Evolutionary conservation across 805 yeast species (phyloP), one percentile per base, ranked within the genome.

Genomic region (Phaffomyces opuntiae): DNA sequence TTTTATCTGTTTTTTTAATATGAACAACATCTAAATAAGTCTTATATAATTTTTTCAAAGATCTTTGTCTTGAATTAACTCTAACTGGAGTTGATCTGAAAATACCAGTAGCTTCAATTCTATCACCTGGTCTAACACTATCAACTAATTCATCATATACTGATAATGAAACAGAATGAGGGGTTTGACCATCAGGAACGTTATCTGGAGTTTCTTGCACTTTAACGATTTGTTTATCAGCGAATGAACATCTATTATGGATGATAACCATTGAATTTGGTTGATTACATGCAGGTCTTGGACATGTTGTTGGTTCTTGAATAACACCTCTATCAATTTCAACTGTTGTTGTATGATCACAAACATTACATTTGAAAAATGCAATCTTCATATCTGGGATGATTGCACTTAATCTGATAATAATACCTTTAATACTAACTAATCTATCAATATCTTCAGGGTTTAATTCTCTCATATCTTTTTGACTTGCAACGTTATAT

Each of bases 341-440:
- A 16, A 90, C 95, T 0, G 85, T 86, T 39, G 83, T 77, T 0
- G 96, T 86, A 65, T 93, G 98, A 53, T 86, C 91, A 68, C 99
- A 93, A 19, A 93, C 95, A 49, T 80, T 84, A 68, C 99, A 93
- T 67, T 82, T 86, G 77, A 93, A 93, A 59, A 91, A 91, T 0
- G 98, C 97, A 40, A 85, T 88, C 62, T 89, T 90, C 99, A 93
- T 93, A 63, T 93, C 99, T 12, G 99, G 99, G 42, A 93, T 87
- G 34, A 93, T 80, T 12, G 97, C 80, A 8, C 96, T 87, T 7
- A 96, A 74, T 56, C 99, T 76, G 43, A 93, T 70, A 0, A 89
- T 95, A 38, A 93, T 73, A 19, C 99, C 99, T 66, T 91, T 93
- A 46, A 93, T 80, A 42, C 87, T 77, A 9, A 93, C 95, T 48